These are phyloP conservation scores for Stromatinia cepivora DNA, from an alignment of 2,329 filamentous ascomycete genomes.

Conservation along the genomic window DNA sequence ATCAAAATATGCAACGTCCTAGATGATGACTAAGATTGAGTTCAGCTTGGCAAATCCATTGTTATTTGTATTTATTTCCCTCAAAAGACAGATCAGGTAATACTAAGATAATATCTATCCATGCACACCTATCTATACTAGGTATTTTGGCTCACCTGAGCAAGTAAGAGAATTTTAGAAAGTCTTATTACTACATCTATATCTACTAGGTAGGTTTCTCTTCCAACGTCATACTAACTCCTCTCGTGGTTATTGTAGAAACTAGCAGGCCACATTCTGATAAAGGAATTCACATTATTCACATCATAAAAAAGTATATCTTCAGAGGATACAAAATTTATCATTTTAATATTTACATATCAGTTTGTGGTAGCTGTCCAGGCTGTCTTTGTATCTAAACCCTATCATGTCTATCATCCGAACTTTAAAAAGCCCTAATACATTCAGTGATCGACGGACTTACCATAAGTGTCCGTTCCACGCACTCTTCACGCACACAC, in stretches of 20 bases:
- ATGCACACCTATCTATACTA: neutral
- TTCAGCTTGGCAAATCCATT: neutral
- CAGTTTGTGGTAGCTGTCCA: neutral
- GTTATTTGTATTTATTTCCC: neutral
- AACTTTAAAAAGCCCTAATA: neutral
- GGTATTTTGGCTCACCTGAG: neutral
- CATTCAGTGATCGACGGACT: constrained; percentile 7
- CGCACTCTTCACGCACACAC: constrained; percentile 9
- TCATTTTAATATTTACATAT: neutral
- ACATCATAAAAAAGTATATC: neutral
- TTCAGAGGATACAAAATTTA: neutral
- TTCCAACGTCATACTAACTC: neutral
- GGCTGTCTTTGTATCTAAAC: neutral
- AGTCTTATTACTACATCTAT: neutral
- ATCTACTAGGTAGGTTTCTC: neutral
- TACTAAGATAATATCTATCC: neutral
- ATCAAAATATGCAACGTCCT: neutral
- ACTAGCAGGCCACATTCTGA: neutral
- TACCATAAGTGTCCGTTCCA: constrained; percentile 4
- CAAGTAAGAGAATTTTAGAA: neutral
- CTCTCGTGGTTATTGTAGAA: neutral
- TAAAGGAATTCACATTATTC: neutral
- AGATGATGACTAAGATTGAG: too few relatives aligned
- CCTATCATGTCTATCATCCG: constrained; percentile 2
- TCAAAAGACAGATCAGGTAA: neutral